Evolutionary conservation across 805 yeast species (phyloP).

Genomic region (Metschnikowia peoriensis): DNA sequence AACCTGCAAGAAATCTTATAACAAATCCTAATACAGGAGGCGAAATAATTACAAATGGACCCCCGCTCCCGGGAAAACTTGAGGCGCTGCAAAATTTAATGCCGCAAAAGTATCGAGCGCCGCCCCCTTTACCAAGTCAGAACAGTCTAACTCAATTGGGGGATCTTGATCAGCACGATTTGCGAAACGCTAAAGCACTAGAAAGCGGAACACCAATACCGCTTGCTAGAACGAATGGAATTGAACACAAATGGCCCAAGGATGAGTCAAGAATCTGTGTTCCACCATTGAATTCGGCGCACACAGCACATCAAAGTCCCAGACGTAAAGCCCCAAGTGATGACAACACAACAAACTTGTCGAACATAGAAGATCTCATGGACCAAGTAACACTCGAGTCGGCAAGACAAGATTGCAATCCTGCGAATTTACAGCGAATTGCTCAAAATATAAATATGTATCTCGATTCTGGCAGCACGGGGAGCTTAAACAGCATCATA

Average conservation of each 20-base stretch:
- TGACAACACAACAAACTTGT: neutral
- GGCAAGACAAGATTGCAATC: neutral
- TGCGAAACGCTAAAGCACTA: neutral
- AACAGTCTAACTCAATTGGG: conserved; percentile 2
- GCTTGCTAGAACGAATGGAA: neutral
- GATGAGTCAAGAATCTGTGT: neutral
- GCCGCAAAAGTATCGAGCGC: conserved; percentile 12
- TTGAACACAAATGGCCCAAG: conserved; percentile 4
- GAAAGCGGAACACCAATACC: neutral
- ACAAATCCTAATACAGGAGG: conserved; percentile 21
- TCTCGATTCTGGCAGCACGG: conserved; percentile 13
- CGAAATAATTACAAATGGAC: conserved; percentile 19
- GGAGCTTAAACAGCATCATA: conserved; percentile 15
- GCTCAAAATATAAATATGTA: conserved; percentile 16
- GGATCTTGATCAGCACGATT: neutral
- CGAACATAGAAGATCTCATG: conserved; percentile 18
- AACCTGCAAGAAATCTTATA: conserved; percentile 31
- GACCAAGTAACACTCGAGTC: conserved; percentile 16
- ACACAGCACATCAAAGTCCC: neutral
- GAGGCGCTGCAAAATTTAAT: neutral
- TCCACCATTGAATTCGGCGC: neutral
- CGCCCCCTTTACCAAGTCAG: conserved; percentile 13
- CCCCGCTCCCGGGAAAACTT: conserved; percentile 27
- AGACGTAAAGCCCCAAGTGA: conserved; percentile 5
- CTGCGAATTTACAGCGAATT: conserved; percentile 10